Evolutionary conservation across 2,329 filamentous ascomycete species (phyloP), one percentile per base, ranked within the genome.

Genomic region (Sphaerulina populicola): DNA sequence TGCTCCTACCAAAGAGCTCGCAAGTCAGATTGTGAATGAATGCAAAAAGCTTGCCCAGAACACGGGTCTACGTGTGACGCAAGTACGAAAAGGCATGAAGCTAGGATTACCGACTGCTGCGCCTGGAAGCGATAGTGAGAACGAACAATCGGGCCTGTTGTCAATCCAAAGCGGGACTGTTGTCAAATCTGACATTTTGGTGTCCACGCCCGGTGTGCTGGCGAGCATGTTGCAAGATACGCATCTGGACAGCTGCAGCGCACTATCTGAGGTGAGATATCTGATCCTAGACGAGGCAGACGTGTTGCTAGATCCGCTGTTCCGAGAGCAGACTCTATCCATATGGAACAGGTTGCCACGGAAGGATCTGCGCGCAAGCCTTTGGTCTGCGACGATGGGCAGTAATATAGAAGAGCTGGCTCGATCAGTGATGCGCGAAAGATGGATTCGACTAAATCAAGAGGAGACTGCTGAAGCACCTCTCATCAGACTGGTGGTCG

Each of bases 321-420:
- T 98, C 73, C 80, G 86, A 51, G 85, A 93, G 18, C 89, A 96
- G 68, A 96, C 89, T 0, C 74, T 94, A 35, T 78, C 79, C 3
- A 83, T 97, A 56, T 96, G 90, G 89, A 79, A 80, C 38, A 80
- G 86, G 2, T 91, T 91, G 67, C 81, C 75, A 2, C 82, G 83
- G 59, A 74, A 80, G 2, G 70, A 76, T n/a, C 74, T 97, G 7
- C 79, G 82, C 21, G 76, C 88, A 3, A 88, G 86, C 8, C 82
- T 94, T 54, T 98, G 91, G 89, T 97, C 93, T 11, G 93, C 93
- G 11, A 98, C 93, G 0, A 96, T 98, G 83, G 88, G 87, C 3
- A 95, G 91, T 12, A 93, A 85, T 60, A 86, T 97, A 38, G 93
- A 98, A 71, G 76, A 82, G 15, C 74, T 96, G 6, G 79, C 88